A percentile compares a stretch with the other conserved stretches of the same genome.
These are phyloP conservation scores for Endocalyx cinctus DNA, from an alignment of 2,329 filamentous ascomycete genomes.

Conservation along the genomic window DNA sequence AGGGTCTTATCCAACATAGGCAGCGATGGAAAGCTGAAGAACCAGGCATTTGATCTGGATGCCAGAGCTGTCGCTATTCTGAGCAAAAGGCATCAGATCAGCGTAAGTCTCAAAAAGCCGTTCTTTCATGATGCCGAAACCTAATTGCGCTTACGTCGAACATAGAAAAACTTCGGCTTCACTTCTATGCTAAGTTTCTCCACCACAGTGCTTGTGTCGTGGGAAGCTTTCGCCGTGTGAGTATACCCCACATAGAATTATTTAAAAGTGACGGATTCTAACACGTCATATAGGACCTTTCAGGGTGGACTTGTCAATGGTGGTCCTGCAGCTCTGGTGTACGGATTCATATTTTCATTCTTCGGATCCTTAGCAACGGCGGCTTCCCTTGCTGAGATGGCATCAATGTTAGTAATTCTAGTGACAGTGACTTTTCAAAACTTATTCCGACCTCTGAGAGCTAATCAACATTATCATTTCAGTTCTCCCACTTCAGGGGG, in stretches of 20 bases:
- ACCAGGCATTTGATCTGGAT: constrained; percentile 5
- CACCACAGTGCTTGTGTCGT: constrained; percentile 7
- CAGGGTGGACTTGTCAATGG: constrained; percentile 7
- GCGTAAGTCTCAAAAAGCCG: constrained; percentile 4
- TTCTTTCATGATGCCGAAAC: neutral
- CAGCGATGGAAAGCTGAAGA: constrained; percentile 5
- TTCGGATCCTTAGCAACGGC: constrained; percentile 2
- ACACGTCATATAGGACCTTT: constrained; percentile 4
- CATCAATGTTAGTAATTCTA: constrained; percentile 34
- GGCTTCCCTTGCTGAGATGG: constrained; percentile 35
- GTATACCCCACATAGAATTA: neutral
- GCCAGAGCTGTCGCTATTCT: constrained; percentile 6
- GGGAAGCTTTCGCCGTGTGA: constrained; percentile 9
- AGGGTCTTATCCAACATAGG: constrained; percentile 5
- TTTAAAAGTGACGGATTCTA: neutral
- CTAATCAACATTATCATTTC: neutral
- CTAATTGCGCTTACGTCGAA: neutral
- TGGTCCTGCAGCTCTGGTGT: constrained; percentile 6
- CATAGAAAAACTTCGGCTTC: constrained; percentile 9
- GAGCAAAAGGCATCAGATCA: constrained; percentile 9
- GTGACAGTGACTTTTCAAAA: too few relatives aligned
- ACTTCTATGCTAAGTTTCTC: constrained; percentile 10
- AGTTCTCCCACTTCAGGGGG: constrained; percentile 48
- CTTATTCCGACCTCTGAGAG: too few relatives aligned
- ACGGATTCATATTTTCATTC: constrained; percentile 8